A percentile compares a stretch with the other conserved stretches of the same genome.
phyloP scores from a whole-genome alignment of 2,329 filamentous ascomycete species.

The Talaromyces sp. region DNA sequence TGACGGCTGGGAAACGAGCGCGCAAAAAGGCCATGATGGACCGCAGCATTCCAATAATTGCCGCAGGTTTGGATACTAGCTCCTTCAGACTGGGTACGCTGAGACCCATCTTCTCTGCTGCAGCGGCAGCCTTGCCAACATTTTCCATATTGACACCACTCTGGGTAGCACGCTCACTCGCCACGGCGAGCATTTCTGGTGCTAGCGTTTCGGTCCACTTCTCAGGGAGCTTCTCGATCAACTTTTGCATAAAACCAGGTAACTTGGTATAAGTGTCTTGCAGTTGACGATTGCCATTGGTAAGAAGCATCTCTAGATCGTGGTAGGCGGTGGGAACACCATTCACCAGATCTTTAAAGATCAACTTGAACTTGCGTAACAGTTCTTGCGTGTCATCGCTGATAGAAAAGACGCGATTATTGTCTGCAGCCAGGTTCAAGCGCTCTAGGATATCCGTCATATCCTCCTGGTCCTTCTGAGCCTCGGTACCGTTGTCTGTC shows the following conservation, averaged over 20 bases:
- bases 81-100: slow-evolving; percentile 74
- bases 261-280: slow-evolving; percentile 68
- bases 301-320: slow-evolving; percentile 74
- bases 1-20: slow-evolving; percentile 83
- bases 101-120: slow-evolving; percentile 67
- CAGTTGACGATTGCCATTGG: slow-evolving; percentile 64
- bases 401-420: slow-evolving; percentile 83
- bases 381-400: slow-evolving; percentile 83
- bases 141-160: slow-evolving; percentile 64
- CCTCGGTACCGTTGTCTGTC: slow-evolving; percentile 38
- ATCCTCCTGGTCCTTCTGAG: slow-evolving; percentile 68
- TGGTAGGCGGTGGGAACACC: slow-evolving; percentile 91
- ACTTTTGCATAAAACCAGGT: slow-evolving; percentile 78
- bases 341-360: slow-evolving; percentile 89
- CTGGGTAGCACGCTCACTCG: slow-evolving; percentile 65
- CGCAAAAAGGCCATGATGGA: slow-evolving; percentile 91
- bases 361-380: slow-evolving; percentile 79
- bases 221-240: slow-evolving; percentile 80
- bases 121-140: slow-evolving; percentile 54
- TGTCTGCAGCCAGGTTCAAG: slow-evolving; percentile 78
- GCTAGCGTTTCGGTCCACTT: slow-evolving; percentile 76
- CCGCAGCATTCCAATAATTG: slow-evolving; percentile 78
- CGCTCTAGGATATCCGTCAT: slow-evolving; percentile 78
- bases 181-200: slow-evolving; percentile 79
- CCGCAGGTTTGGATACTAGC: slow-evolving; percentile 82